phyloP scores from a whole-genome alignment of 2,329 filamentous ascomycete species.

The Fusarium sp. region DNA sequence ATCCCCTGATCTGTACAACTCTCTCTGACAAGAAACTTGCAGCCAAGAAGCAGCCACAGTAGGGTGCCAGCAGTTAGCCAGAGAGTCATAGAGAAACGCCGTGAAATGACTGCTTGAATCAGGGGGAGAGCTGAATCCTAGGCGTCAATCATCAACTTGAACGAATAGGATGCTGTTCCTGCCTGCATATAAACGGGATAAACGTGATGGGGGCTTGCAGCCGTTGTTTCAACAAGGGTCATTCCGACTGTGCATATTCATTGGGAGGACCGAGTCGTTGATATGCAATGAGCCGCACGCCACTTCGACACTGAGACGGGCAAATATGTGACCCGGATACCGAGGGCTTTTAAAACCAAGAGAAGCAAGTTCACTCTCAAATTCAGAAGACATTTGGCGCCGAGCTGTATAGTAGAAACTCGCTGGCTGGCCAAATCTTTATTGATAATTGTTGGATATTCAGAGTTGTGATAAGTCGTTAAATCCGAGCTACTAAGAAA shows the following conservation, averaged over 20 bases:
- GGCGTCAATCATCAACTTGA: slow-evolving; percentile 3
- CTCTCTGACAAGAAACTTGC: slow-evolving; percentile 9
- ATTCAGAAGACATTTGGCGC: neutral
- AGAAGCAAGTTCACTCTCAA: neutral
- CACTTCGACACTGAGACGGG: slow-evolving; percentile 26
- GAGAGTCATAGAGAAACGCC: neutral
- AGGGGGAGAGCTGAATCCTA: slow-evolving; percentile 9
- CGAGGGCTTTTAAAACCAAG: slow-evolving; percentile 13
- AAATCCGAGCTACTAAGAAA: slow-evolving; percentile 43
- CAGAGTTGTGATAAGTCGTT: slow-evolving; percentile 34
- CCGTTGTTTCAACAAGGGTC: slow-evolving; percentile 35
- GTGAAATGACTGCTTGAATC: slow-evolving; percentile 17
- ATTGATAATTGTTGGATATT: slow-evolving; percentile 9
- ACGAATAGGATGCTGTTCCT: slow-evolving; percentile 13
- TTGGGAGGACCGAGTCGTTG: slow-evolving; percentile 13
- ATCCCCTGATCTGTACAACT: slow-evolving; percentile 31
- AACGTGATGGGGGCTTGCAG: slow-evolving; percentile 28
- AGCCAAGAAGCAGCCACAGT: slow-evolving; percentile 29
- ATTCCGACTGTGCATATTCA: slow-evolving; percentile 37
- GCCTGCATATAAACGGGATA: slow-evolving; percentile 18
- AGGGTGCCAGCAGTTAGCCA: neutral
- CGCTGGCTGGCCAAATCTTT: neutral
- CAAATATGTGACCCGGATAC: slow-evolving; percentile 16
- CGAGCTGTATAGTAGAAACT: neutral
- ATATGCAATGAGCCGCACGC: slow-evolving; percentile 42